A percentile compares a stretch with the other conserved stretches of the same genome.
Conservation (phyloP, 768 basidiomycete genomes). For the Phanerodontia chrysosporium region DNA sequence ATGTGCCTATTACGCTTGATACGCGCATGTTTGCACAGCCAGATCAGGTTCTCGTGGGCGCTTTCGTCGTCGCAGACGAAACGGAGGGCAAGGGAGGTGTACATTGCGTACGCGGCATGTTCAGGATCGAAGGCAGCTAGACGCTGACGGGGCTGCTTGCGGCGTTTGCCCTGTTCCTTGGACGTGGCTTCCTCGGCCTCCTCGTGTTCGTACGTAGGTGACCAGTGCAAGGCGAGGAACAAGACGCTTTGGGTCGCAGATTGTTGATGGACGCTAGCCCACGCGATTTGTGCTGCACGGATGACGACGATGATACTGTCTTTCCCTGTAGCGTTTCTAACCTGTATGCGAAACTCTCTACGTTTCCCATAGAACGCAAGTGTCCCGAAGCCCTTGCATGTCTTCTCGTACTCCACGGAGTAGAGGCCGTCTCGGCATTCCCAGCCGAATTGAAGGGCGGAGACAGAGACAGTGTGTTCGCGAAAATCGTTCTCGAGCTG, state of each 20-base stretch:
- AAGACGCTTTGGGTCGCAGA: slow-evolving; percentile 25
- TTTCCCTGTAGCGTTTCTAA: slow-evolving; percentile 25
- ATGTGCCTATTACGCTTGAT: slow-evolving; percentile 23
- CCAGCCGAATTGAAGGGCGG: slow-evolving; percentile 55
- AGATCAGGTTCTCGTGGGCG: slow-evolving; percentile 36
- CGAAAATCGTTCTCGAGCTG: no score
- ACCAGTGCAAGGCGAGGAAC: slow-evolving; percentile 37
- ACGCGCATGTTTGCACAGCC: slow-evolving; percentile 32
- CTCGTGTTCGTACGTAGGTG: slow-evolving; percentile 37
- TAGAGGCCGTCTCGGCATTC: slow-evolving; percentile 52
- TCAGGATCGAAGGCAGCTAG: slow-evolving; percentile 32
- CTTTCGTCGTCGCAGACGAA: slow-evolving; percentile 36
- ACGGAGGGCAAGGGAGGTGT: slow-evolving; percentile 48
- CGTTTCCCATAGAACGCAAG: slow-evolving; percentile 38
- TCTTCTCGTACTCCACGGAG: slow-evolving; percentile 55
- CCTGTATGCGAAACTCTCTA: slow-evolving; percentile 45
- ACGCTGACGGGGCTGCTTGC: slow-evolving; percentile 27
- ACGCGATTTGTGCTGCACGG: slow-evolving; percentile 39
- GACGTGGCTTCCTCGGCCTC: not conserved
- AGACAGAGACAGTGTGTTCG: slow-evolving; percentile 27
- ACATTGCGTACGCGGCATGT: slow-evolving; percentile 46
- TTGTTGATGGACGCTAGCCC: slow-evolving; percentile 30
- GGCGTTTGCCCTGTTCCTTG: not conserved
- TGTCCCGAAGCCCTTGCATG: slow-evolving; percentile 20
- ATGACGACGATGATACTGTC: slow-evolving; percentile 37